Evolutionary conservation across 495 filamentous ascomycete genomes (phyloP).

Genomic region (Penicillium ochrochloron): DNA sequence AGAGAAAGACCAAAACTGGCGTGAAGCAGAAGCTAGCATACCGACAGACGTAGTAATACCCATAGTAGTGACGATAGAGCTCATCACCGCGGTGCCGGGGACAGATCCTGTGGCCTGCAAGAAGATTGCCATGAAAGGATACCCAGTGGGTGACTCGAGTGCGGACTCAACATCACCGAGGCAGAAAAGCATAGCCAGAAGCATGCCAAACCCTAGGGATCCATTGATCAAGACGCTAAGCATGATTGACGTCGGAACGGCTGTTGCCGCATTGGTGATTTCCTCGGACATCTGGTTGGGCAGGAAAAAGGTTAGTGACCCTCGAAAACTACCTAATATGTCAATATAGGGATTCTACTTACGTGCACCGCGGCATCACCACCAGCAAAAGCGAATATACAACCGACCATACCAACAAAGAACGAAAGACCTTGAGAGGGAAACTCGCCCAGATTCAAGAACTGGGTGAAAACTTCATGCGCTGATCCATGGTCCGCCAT

Average conservation of each 20-base stretch:
- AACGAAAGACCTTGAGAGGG: constrained; percentile 46
- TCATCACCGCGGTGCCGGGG: constrained; percentile 50
- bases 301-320: not conserved
- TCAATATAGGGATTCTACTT: constrained; percentile 13
- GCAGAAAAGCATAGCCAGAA: constrained; percentile 54
- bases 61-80: constrained; percentile 48
- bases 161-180: constrained; percentile 45
- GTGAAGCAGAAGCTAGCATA: constrained; percentile 53
- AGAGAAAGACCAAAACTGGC: constrained; percentile 60
- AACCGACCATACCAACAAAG: constrained; percentile 48
- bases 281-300: constrained; percentile 57
- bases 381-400: constrained; percentile 49
- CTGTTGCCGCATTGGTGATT: constrained; percentile 48
- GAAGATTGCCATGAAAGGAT: constrained; percentile 58
- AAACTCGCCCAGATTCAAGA: constrained; percentile 53
- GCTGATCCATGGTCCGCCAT: constrained; percentile 48
- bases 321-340: no score
- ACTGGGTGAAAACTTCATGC: constrained; percentile 50
- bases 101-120: constrained; percentile 45
- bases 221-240: constrained; percentile 54
- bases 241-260: constrained; percentile 53
- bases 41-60: constrained; percentile 48
- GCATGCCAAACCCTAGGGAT: constrained; percentile 53
- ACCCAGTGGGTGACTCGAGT: constrained; percentile 43
- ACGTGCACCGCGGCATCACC: constrained; percentile 50